phyloP scores from a whole-genome alignment of 1,284 basidiomycete species.

The Ganoderma sinense region DNA sequence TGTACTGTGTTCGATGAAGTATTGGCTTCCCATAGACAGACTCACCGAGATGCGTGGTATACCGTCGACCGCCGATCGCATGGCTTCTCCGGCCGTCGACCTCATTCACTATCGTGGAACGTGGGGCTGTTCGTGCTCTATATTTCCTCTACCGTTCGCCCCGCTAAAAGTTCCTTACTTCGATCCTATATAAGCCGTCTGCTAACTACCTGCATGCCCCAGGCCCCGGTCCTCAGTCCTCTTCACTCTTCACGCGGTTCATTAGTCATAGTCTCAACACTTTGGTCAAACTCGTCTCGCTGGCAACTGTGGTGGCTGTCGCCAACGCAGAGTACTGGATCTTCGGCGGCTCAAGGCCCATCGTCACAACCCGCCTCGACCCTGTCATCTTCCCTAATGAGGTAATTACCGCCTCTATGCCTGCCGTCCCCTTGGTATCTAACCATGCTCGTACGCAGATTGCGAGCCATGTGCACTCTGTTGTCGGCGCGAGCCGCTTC shows the following conservation, averaged over 20 bases:
- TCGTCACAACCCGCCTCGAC: conserved; percentile 39
- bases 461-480: conserved; percentile 39
- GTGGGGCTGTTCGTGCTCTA: background rate
- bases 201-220: background rate
- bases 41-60: background rate
- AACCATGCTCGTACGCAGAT: conserved; percentile 12
- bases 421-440: background rate
- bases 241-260: background rate
- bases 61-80: background rate
- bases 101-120: background rate
- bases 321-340: conserved; percentile 37
- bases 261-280: background rate
- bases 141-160: background rate
- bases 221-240: conserved; percentile 1
- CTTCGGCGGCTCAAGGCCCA: conserved; percentile 34
- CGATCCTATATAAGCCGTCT: background rate
- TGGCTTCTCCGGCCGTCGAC: background rate
- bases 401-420: conserved; percentile 21
- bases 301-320: conserved; percentile 26
- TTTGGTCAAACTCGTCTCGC: conserved; percentile 25
- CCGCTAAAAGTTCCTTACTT: background rate
- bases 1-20: background rate
- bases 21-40: background rate
- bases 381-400: conserved; percentile 37
- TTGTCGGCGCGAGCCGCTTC: conserved; percentile 38